Conservation (phyloP, 108 stramenopile genomes). For the Cylindrotheca fusiformis region DNA sequence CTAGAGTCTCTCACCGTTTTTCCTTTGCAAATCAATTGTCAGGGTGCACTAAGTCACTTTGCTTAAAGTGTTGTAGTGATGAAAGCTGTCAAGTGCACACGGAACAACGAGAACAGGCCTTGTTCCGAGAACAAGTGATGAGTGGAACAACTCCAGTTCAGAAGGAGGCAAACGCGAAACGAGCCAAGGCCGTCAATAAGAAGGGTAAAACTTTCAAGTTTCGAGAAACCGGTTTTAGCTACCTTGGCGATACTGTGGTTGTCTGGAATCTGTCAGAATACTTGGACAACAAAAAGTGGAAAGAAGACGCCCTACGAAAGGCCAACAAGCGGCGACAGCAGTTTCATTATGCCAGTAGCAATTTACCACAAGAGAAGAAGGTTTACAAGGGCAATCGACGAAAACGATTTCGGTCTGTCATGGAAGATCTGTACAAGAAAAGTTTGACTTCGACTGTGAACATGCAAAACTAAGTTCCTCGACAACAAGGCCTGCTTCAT, state of each 20-base stretch:
- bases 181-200: conserved; percentile 2
- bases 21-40: neutral
- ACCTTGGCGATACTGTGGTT: conserved; percentile 52
- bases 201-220: too few relatives aligned
- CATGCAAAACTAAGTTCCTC: too few relatives aligned
- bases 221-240: conserved; percentile 42
- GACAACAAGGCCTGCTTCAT: too few relatives aligned
- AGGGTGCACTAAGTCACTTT: conserved; percentile 41
- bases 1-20: too few relatives aligned
- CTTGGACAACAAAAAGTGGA: conserved; percentile 52
- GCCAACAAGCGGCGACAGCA: conserved; percentile 22
- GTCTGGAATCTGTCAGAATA: conserved; percentile 52
- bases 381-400: neutral
- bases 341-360: neutral
- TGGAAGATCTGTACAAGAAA: conserved; percentile 1
- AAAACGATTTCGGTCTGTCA: conserved; percentile 5
- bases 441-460: neutral
- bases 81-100: conserved; percentile 32
- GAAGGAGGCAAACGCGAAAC: conserved; percentile 16
- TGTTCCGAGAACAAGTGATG: conserved; percentile 27
- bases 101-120: conserved; percentile 32
- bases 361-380: neutral
- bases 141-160: conserved; percentile 39
- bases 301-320: conserved; percentile 56
- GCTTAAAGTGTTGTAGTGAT: conserved; percentile 51